These are phyloP conservation scores for Malus hybrid DNA, from an alignment of 331 rosid species.

Conservation along the genomic window DNA sequence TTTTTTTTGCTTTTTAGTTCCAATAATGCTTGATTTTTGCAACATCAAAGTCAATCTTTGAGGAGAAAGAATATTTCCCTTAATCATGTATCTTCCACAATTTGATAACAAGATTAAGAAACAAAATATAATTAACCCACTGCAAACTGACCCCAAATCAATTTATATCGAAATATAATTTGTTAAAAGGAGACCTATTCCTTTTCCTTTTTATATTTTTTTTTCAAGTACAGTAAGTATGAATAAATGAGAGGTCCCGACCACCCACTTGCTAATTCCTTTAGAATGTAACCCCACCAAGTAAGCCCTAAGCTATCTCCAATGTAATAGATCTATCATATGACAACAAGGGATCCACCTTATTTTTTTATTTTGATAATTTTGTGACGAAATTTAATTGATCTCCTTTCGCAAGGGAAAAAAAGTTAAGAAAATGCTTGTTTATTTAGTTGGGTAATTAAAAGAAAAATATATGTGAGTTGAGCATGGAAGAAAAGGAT, in stretches of 20 bases:
- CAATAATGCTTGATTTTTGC: not conserved
- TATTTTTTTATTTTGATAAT: not conserved
- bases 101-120: not conserved
- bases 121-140: not conserved
- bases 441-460: not conserved
- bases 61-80: not conserved
- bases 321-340: not conserved
- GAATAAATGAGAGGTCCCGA: not conserved
- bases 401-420: not conserved
- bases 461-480: not conserved
- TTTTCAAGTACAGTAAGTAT: not conserved
- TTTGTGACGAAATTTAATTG: not conserved
- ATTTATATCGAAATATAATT: no score
- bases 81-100: not conserved
- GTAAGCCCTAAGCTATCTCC: not conserved
- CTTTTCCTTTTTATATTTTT: not conserved
- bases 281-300: not conserved
- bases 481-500: slow-evolving; percentile 42
- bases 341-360: slow-evolving; percentile 3
- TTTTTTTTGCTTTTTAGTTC: not conserved
- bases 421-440: not conserved
- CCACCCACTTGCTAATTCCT: not conserved
- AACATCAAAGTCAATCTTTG: not conserved
- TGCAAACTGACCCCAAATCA: not conserved
- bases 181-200: not conserved